Base-by-base conservation (phyloP, 164 flowering plant genomes). In the Vitis cinerea region DNA sequence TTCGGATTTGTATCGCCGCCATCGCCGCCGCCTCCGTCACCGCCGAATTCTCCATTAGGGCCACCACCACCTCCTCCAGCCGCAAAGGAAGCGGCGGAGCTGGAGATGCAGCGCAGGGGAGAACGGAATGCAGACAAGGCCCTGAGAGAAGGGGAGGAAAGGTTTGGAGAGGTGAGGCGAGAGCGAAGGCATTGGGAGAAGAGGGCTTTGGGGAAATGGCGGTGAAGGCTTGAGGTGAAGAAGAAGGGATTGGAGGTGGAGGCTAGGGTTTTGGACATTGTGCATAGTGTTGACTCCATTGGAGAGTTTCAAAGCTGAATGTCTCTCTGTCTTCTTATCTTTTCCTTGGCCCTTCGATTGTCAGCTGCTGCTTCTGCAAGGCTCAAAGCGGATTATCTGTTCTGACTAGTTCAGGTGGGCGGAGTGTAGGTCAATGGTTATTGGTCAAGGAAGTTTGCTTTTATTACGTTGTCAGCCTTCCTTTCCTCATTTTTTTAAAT, bases 281-380 rank as follows among this genome's bases (percentile, higher is more conserved):
- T 62, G 77, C 74, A 65, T 71, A 83, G 49, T 3, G 80, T 49
- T 12, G 81, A 78, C 79, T 81, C 88, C 87, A 87, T 84, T 71
- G 50, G 19, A 52, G 73, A 58, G 44, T 6, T 65, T 54, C 64
- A 69, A 51, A 71, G 57, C 57, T 72, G 0, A 54, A 51, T 10
- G 71, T 51, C 44, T 8, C 44, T 23, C 27, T 23, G 27, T 23
- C 27, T 23, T 23, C 0, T 23, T 1, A 1, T 23, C 2, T 23
- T 23, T 31, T 31, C 44, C 44, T 31, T 31, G 0, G 44, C 44
- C 44, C 4, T 6, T 31, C 6, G 5, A 31, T 31, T 31, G 0
- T 31, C 5, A 0, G 5, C 44, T 31, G 44, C 44, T 37, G 4
- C 44, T 37, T 3, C 44, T 37, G 44, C 44, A 37, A 37, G 7